Percentiles rank a stretch among this genome's conserved stretches.
phyloP scores from a whole-genome alignment of 2,329 filamentous ascomycete species.

The Fusarium haematococcum region DNA sequence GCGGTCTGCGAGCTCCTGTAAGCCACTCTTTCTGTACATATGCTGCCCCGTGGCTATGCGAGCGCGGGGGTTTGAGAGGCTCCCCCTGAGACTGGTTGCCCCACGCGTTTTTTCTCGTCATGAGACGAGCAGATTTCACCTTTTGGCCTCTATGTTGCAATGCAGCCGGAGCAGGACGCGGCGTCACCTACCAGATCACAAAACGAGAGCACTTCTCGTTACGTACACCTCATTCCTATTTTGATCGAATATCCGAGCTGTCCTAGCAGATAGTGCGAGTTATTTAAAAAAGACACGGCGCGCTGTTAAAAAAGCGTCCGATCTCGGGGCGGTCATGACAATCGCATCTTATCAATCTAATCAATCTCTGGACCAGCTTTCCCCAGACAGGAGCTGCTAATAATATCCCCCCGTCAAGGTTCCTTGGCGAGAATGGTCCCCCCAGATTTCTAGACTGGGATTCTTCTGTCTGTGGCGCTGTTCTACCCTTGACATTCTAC shows the following conservation, averaged over 20 bases:
- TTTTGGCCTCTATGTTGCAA: constrained; percentile 6
- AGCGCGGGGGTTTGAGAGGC: not conserved
- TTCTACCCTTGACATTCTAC: not conserved
- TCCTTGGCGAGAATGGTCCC: constrained; percentile 1
- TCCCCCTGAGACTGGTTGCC: constrained; percentile 3
- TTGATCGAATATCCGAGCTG: not conserved
- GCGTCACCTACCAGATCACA: not conserved
- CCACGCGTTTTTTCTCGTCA: constrained; percentile 33
- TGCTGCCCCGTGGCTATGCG: not conserved
- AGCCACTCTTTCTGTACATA: not conserved
- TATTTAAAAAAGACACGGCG: constrained; percentile 25
- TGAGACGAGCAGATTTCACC: constrained; percentile 33
- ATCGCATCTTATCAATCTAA: constrained; percentile 42
- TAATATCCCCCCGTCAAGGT: constrained; percentile 18
- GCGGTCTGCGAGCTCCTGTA: constrained; percentile 16
- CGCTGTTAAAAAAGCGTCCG: constrained; percentile 17
- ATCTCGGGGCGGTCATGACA: constrained; percentile 29
- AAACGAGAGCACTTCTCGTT: constrained; percentile 5
- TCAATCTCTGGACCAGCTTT: constrained; percentile 26
- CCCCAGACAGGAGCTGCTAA: constrained; percentile 30
- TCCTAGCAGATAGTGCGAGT: constrained; percentile 25
- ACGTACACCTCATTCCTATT: constrained; percentile 21
- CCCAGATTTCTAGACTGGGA: not conserved
- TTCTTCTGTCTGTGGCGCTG: not conserved
- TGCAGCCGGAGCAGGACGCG: not conserved